Evolutionary conservation across 1,284 basidiomycete genomes (phyloP), one percentile per base, ranked within the genome.

Genomic region (Cryptococcus floricola): DNA sequence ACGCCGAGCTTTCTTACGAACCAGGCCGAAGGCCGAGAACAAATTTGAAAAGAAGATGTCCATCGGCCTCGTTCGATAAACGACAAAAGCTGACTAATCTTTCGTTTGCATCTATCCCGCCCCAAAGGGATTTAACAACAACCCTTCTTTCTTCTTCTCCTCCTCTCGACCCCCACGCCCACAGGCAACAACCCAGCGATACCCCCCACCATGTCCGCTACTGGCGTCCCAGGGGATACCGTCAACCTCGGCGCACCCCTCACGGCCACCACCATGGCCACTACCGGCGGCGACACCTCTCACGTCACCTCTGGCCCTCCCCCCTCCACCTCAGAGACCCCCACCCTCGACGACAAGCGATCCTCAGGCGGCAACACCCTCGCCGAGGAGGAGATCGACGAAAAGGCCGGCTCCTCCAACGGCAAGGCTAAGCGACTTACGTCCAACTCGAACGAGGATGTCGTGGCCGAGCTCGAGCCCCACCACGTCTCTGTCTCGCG

Each of bases 391-490:
- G 58, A 58, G 44, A 27, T 52, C 38, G 54, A 50, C 18, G 56
- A 56, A 9, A 54, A 56, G 34, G 57, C 38, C 28, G 12, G 47
- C 25, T 52, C 57, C 37, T 37, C 53, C 31, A 12, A 28, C 23
- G 34, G 47, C 19, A 53, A 59, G 34, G n/a, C 54, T 14, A 63
- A 65, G 51, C 52, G 62, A 42, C 58, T 39, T 10, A 8, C 65
- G 9, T 50, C 51, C 25, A 53, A 60, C 42, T 73, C 71, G 0
- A 68, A 69, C 13, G 48, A 61, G 42, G 69, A 71, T 54, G 57
- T 67, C 45, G 60, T 76, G 16, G 72, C 63, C 19, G 69, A 72
- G 39, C 59, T 76, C 13, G 67, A 64, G 37, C 62, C 63, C 13
- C 61, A 59, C 38, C 58, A 58, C 13, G 74, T 76, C 14, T 69